These are phyloP conservation scores for Gossypium thurberi DNA, from an alignment of 345 rosid genomes.

Conservation along the genomic window DNA sequence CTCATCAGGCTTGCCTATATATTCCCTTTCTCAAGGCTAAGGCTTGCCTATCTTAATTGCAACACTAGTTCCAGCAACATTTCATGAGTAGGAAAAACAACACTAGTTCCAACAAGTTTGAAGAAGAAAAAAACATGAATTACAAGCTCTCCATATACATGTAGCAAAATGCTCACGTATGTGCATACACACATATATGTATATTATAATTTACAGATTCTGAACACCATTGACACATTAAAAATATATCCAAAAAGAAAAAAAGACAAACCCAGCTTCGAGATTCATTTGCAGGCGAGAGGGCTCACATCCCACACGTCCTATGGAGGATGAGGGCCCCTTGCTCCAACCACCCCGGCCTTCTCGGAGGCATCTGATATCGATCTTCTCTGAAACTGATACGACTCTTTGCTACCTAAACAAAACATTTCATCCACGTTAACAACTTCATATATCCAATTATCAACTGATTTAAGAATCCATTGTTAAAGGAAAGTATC, in stretches of 20 bases:
- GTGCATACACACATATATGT: neutral
- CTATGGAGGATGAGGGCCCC: slow-evolving; percentile 57
- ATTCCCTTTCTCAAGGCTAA: no score
- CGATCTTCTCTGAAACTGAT: slow-evolving; percentile 67
- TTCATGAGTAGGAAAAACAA: no score
- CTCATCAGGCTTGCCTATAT: no score
- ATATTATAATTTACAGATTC: neutral
- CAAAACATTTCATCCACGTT: slow-evolving; percentile 3
- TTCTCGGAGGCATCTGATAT: slow-evolving; percentile 66
- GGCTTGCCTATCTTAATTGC: no score
- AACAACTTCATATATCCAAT: neutral
- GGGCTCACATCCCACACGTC: slow-evolving; percentile 47
- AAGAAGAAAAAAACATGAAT: slow-evolving; percentile 14
- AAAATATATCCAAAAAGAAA: neutral
- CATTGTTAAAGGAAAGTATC: no score
- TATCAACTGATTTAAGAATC: no score
- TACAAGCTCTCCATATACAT: neutral
- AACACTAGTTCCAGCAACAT: no score
- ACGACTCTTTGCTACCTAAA: slow-evolving; percentile 65
- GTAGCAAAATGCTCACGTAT: no score
- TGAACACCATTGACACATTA: neutral
- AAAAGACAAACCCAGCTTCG: neutral
- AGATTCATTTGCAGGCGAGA: neutral
- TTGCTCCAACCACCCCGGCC: slow-evolving; percentile 51
- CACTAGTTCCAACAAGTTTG: no score